Evolutionary conservation across 2,329 filamentous ascomycete genomes (phyloP).

Genomic region (Microdochium nivale): DNA sequence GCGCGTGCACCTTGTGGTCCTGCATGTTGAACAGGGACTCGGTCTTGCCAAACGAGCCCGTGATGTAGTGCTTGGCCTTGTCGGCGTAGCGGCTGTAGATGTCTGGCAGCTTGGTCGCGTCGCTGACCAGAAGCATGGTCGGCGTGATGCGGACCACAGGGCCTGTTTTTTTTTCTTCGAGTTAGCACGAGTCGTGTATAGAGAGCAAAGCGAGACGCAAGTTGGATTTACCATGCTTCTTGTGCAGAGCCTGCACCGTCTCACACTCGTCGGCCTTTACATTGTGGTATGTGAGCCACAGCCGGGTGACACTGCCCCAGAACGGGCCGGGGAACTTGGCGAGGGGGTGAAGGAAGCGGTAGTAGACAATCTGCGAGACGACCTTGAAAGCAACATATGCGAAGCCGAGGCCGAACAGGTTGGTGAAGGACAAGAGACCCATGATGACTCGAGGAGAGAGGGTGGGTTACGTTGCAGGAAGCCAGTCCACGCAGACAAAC

Average conservation of each 20-base stretch:
- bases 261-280: conserved; percentile 34
- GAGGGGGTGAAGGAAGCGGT: conserved; percentile 43
- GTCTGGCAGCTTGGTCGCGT: conserved; percentile 43
- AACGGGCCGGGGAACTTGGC: conserved; percentile 44
- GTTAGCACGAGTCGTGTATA: background rate
- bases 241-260: conserved; percentile 29
- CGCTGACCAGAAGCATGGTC: conserved; percentile 41
- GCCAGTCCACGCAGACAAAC: too few species aligned
- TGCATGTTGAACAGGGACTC: conserved; percentile 52
- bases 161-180: conserved; percentile 21
- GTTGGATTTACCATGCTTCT: conserved; percentile 39
- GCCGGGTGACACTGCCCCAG: conserved; percentile 41
- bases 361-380: conserved; percentile 38
- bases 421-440: background rate
- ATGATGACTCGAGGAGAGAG: background rate
- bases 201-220: too few species aligned
- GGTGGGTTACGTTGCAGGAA: background rate
- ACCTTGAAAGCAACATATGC: conserved; percentile 17
- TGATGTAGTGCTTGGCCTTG: conserved; percentile 51
- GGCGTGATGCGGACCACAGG: conserved; percentile 44
- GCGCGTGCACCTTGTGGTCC: conserved; percentile 38
- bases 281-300: conserved; percentile 46
- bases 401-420: conserved; percentile 15
- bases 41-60: conserved; percentile 45
- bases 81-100: conserved; percentile 47